A percentile compares a stretch with the other conserved stretches of the same genome.
Conservation (phyloP, 805 yeast species). For the Saccharomycopsis amapae region DNA sequence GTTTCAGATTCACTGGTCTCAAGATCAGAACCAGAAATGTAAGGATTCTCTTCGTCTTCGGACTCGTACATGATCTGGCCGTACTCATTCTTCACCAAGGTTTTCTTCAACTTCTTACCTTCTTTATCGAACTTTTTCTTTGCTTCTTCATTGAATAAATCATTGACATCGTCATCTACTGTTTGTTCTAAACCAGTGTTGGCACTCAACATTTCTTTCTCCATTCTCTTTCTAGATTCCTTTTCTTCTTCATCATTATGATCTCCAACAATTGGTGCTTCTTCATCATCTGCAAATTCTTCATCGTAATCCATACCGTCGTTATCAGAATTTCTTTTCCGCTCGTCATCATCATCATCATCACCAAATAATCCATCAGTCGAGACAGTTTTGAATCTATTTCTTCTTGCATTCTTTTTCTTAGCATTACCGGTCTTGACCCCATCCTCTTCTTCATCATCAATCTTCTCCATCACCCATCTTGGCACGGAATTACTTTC, state of each 20-base stretch:
- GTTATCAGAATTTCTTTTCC: conserved; percentile 63
- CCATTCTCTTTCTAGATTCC: conserved; percentile 76
- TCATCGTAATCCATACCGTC: conserved; percentile 94
- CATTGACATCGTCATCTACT: conserved; percentile 55
- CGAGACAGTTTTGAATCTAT: conserved; percentile 42
- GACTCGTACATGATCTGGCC: conserved; percentile 59
- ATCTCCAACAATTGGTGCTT: conserved; percentile 77
- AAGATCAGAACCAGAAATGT: conserved; percentile 61
- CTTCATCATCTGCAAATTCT: conserved; percentile 98
- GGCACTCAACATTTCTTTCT: conserved; percentile 78
- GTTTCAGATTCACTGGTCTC: conserved; percentile 39
- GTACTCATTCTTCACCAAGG: conserved; percentile 66
- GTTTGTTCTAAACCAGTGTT: conserved; percentile 50
- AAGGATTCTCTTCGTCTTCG: conserved; percentile 82
- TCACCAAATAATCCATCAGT: conserved; percentile 29
- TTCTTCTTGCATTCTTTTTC: conserved; percentile 20
- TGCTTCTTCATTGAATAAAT: conserved; percentile 59
- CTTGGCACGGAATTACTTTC: conserved; percentile 71
- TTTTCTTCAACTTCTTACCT: conserved; percentile 79
- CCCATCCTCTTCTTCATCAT: conserved; percentile 32
- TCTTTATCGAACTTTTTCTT: conserved; percentile 81
- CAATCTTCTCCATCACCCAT: conserved; percentile 91
- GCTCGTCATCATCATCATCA: conserved; percentile 33
- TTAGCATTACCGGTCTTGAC: conserved; percentile 44
- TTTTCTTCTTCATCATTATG: conserved; percentile 84